These are phyloP conservation scores for Sedum album DNA, from an alignment of 164 flowering plant genomes.

Conservation along the genomic window DNA sequence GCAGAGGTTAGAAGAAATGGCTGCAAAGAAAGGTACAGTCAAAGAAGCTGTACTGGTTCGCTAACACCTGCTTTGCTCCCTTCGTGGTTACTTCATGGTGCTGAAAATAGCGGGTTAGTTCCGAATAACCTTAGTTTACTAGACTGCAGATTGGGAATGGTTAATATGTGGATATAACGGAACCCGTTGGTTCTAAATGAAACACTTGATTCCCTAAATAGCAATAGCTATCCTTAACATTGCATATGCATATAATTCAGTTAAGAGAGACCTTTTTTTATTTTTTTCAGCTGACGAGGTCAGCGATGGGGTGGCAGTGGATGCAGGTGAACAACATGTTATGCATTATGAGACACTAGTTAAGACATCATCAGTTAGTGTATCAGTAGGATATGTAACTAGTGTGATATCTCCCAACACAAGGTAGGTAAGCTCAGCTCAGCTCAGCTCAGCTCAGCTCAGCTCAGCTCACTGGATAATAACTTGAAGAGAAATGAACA, in stretches of 20 bases:
- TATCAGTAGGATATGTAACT: not conserved
- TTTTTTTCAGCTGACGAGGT: too few relatives aligned
- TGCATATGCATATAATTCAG: not conserved
- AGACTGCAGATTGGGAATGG: not conserved
- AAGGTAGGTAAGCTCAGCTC: not conserved
- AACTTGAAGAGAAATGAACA: slow-evolving; percentile 5
- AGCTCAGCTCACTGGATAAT: slow-evolving; percentile 6
- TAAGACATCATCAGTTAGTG: not conserved
- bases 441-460: too few relatives aligned
- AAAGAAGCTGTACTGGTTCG: slow-evolving; percentile 10
- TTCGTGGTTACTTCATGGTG: not conserved
- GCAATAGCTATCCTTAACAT: not conserved
- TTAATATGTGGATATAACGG: not conserved
- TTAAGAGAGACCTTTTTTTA: not conserved
- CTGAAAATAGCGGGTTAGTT: not conserved
- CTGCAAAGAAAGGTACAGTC: slow-evolving; percentile 12
- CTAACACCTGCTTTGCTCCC: slow-evolving; percentile 2
- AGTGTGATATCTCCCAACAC: not conserved
- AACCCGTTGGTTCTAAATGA: not conserved
- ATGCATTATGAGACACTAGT: too few relatives aligned
- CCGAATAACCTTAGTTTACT: not conserved
- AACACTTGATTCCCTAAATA: not conserved
- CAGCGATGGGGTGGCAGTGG: not conserved
- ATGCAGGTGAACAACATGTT: too few relatives aligned
- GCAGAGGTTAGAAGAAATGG: slow-evolving; percentile 18